A percentile compares a stretch with the other conserved stretches of the same genome.
Evolutionary conservation across 192 early-diverging fungal species (phyloP).

Genomic region (Coemansia furcata): DNA sequence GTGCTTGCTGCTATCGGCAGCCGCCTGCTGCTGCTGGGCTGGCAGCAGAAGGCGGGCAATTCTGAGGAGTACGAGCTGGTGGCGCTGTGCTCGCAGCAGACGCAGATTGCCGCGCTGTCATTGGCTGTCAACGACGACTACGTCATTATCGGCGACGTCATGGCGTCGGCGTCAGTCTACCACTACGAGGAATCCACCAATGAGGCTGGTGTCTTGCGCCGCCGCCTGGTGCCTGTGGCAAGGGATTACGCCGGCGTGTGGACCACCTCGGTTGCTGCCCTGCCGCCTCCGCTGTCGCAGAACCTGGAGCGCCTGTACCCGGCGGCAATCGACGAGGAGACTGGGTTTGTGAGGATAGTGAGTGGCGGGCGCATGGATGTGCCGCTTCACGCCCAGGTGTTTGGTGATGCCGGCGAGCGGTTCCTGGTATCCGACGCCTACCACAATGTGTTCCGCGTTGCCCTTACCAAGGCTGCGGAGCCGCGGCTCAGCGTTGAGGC

Average conservation of each 20-base stretch:
- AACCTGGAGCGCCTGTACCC: constrained; percentile 10
- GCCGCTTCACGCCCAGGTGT: constrained; percentile 2
- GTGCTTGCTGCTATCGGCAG: constrained; percentile 69
- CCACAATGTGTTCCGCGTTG: constrained; percentile 21
- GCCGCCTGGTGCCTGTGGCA: constrained; percentile 29
- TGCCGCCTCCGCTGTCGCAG: constrained; percentile 22
- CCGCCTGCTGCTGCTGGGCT: constrained; percentile 33
- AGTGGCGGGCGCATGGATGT: neutral
- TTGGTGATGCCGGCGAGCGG: constrained; percentile 12
- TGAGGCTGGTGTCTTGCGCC: neutral
- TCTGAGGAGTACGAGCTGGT: constrained; percentile 26
- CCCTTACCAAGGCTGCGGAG: neutral
- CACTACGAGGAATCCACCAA: constrained; percentile 10
- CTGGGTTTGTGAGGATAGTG: neutral
- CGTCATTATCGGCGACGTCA: constrained; percentile 79
- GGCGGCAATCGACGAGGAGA: constrained; percentile 6
- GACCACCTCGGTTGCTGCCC: constrained; percentile 33
- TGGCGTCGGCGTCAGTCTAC: constrained; percentile 72
- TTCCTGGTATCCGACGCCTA: constrained; percentile 37
- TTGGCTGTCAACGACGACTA: constrained; percentile 64
- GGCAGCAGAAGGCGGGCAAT: constrained; percentile 19
- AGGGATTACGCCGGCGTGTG: constrained; percentile 34
- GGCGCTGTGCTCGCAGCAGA: constrained; percentile 43
- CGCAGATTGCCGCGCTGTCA: constrained; percentile 59
- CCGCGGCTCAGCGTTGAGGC: constrained; percentile 58